Base-by-base conservation (phyloP, 208 protist species). In the Lotmaria passim region DNA sequence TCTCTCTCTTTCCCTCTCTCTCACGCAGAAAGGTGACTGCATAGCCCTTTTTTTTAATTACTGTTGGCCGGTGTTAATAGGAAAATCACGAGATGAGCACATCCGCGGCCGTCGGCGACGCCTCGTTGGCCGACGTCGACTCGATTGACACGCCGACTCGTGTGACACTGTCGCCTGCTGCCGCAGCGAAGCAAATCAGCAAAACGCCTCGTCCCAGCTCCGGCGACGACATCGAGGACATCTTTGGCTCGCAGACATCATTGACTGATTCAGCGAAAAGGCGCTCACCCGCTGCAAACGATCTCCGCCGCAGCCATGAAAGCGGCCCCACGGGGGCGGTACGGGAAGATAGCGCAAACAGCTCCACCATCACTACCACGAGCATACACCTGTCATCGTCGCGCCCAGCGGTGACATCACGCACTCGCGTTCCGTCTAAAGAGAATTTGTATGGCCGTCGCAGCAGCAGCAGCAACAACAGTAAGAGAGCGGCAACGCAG, bases 371-470 rank as follows among this genome's bases (percentile, higher is more conserved):
- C 23, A 34, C 43, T 6, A 50, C 46, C 39, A 41, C 48, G 2
- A 10, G 43, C 31, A 44, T 56, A 19, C 33, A 44, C 19, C 44
- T 34, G 6, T 39, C 53, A 7, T 59, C 6, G 34, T 0, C 53
- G 17, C 33, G n/a, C n/a, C n/a, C n/a, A n/a, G n/a, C n/a, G n/a
- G n/a, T n/a, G 2, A 52, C 53, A 17, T n/a, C 41, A 21, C 62
- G 70, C 21, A 51, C 39, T 12, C 70, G 61, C 7, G 56, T 76
- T 19, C 70, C 70, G 2, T 76, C 70, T 19, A 76, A 70, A 21
- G 70, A 64, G 28, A 57, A 43, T 6, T 53, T 76, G 11, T 76
- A 76, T 21, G 15, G 56, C 24, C 60, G 33, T 39, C 52, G 53
- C 31, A 48, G 50, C 36, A 48, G 33, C 28, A 26, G 28, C 51